Evolutionary conservation across 73 alveolate species (phyloP).

Genomic region (Paramecium caudatum): DNA sequence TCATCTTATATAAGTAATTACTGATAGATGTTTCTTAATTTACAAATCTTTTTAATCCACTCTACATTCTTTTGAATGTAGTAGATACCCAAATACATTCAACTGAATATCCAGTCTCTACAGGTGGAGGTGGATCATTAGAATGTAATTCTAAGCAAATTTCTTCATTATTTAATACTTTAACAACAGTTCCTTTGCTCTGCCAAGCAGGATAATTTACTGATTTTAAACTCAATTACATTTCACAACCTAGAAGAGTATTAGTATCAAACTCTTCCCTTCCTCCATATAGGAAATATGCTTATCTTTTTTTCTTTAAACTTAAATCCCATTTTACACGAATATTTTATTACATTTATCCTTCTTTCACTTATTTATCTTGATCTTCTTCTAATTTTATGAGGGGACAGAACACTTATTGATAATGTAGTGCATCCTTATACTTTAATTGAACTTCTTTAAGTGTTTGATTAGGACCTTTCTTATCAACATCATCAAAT

Average conservation of each 20-base stretch:
- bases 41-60: slow-evolving; percentile 91
- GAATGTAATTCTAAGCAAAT: slow-evolving; percentile 90
- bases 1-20: slow-evolving; percentile 87
- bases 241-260: slow-evolving; percentile 58
- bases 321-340: slow-evolving; percentile 71
- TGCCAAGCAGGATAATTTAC: slow-evolving; percentile 77
- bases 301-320: slow-evolving; percentile 70
- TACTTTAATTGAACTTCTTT: slow-evolving; percentile 65
- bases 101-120: slow-evolving; percentile 87
- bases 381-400: slow-evolving; percentile 48
- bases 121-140: slow-evolving; percentile 84
- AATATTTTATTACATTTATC: not conserved
- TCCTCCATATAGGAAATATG: slow-evolving; percentile 62
- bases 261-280: slow-evolving; percentile 75
- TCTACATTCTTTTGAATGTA: slow-evolving; percentile 97
- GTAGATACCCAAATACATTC: slow-evolving; percentile 99
- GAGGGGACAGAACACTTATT: slow-evolving; percentile 50
- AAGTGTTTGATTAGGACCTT: slow-evolving; percentile 39
- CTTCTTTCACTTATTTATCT: slow-evolving; percentile 65
- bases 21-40: slow-evolving; percentile 90
- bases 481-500: slow-evolving; percentile 48
- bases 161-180: slow-evolving; percentile 95
- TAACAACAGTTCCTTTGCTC: slow-evolving; percentile 94
- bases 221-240: slow-evolving; percentile 51
- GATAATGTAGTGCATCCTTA: slow-evolving; percentile 53